Evolutionary conservation across 1,284 basidiomycete genomes (phyloP).

Genomic region (Xanthoconium separans): DNA sequence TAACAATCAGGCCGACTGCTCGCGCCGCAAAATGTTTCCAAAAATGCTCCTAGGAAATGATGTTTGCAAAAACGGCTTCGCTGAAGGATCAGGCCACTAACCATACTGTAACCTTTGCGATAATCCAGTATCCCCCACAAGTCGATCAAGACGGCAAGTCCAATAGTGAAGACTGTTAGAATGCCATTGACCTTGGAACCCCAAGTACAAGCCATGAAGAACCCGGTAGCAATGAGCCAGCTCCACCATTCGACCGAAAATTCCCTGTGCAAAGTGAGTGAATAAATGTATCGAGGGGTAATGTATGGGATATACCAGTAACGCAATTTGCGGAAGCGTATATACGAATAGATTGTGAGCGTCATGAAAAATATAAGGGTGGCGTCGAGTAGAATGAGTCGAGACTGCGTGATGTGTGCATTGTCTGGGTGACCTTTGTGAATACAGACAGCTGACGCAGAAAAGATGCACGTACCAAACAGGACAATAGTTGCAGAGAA

Average conservation of each 20-base stretch:
- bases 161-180: conserved; percentile 88
- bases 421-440: conserved; percentile 66
- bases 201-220: conserved; percentile 93
- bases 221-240: conserved; percentile 90
- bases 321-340: conserved; percentile 93
- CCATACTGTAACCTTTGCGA: conserved; percentile 82
- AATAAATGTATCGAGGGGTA: background rate
- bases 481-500: conserved; percentile 86
- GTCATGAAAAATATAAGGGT: conserved; percentile 96
- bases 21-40: conserved; percentile 88
- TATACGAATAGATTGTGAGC: conserved; percentile 91
- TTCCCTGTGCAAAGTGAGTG: conserved; percentile 49
- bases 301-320: conserved; percentile 61
- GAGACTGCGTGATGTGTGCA: conserved; percentile 92
- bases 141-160: conserved; percentile 89
- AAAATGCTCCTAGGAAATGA: conserved; percentile 72
- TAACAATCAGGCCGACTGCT: conserved; percentile 81
- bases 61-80: conserved; percentile 1
- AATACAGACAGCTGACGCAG: background rate
- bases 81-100: conserved; percentile 38
- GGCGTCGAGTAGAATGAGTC: conserved; percentile 95
- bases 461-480: conserved; percentile 63
- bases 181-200: conserved; percentile 99
- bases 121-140: conserved; percentile 94
- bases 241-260: conserved; percentile 92